Conservation (phyloP, 768 basidiomycete species). For the Butyriboletus loyo region DNA sequence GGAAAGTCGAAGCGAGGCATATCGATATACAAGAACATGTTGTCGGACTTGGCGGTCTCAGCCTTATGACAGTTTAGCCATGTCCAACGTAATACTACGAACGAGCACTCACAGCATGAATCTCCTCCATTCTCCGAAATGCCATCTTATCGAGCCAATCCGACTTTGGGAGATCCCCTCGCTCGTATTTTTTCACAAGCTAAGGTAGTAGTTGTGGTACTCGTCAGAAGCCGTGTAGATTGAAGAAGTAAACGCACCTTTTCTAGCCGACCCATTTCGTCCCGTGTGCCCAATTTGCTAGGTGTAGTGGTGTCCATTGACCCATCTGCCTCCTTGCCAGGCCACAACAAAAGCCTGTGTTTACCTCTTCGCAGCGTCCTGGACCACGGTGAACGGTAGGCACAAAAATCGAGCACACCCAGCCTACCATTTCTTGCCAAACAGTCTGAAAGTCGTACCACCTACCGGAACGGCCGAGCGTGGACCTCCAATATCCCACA, state of each 20-base stretch:
- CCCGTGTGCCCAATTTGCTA: slow-evolving; percentile 74
- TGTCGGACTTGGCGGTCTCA: slow-evolving; percentile 88
- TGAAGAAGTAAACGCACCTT: slow-evolving; percentile 49
- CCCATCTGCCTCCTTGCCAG: slow-evolving; percentile 81
- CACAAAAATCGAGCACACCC: background rate
- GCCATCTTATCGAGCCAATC: slow-evolving; percentile 95
- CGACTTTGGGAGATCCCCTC: slow-evolving; percentile 88
- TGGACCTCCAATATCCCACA: slow-evolving; percentile 92
- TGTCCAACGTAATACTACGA: background rate
- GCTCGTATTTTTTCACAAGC: slow-evolving; percentile 94
- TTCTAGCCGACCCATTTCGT: slow-evolving; percentile 95
- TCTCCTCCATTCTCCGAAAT: slow-evolving; percentile 93
- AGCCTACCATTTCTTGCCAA: slow-evolving; percentile 87
- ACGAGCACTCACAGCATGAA: slow-evolving; percentile 68
- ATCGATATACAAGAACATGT: slow-evolving; percentile 95
- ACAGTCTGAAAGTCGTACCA: slow-evolving; percentile 85
- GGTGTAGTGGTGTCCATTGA: slow-evolving; percentile 79
- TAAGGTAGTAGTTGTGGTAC: slow-evolving; percentile 21
- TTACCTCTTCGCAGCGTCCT: slow-evolving; percentile 92
- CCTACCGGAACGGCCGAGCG: slow-evolving; percentile 80
- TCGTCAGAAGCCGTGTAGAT: background rate
- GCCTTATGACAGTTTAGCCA: slow-evolving; percentile 53
- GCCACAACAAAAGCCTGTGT: slow-evolving; percentile 84
- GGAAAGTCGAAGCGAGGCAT: slow-evolving; percentile 96
- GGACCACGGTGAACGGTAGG: background rate